phyloP scores from a whole-genome alignment of 208 protist genomes.

The Trypanosoma lewisi region DNA sequence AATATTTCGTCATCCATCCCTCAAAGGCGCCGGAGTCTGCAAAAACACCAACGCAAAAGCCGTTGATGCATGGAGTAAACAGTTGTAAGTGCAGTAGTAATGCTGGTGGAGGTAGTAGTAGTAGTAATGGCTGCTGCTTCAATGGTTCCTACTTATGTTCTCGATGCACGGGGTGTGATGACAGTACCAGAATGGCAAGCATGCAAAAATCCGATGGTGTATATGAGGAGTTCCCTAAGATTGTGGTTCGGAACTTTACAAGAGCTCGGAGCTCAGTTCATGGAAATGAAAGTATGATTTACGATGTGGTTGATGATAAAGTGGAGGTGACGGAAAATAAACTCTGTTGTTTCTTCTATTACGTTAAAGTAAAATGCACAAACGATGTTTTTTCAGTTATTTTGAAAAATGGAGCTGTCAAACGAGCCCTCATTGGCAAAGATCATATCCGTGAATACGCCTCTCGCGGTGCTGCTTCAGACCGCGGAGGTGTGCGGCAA shows the following conservation, averaged over 20 bases:
- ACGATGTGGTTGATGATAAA: conserved; percentile 15
- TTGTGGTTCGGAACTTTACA: conserved; percentile 24
- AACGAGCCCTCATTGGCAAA: conserved; percentile 10
- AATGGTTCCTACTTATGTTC: conserved; percentile 19
- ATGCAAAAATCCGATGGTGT: background rate
- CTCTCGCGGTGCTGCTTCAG: conserved; percentile 2
- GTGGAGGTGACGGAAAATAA: conserved; percentile 14
- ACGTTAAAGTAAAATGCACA: background rate
- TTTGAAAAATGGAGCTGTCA: conserved; percentile 1
- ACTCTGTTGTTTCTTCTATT: conserved; percentile 20
- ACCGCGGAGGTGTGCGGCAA: background rate
- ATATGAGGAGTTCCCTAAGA: conserved; percentile 6
- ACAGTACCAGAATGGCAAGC: background rate
- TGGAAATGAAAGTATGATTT: background rate
- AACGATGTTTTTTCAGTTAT: background rate
- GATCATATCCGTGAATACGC: conserved; percentile 21
- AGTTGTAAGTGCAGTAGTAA: background rate
- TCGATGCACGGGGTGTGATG: background rate
- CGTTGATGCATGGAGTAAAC: background rate
- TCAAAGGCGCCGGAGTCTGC: background rate
- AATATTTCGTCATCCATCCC: conserved; percentile 41
- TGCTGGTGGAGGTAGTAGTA: background rate
- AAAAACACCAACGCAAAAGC: background rate
- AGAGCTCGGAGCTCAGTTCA: background rate
- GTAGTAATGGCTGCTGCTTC: conserved; percentile 12